Percentiles rank a stretch among this genome's conserved stretches.
These are phyloP conservation scores for Avicennia marina DNA, from an alignment of 257 asterid species.

Conservation along the genomic window DNA sequence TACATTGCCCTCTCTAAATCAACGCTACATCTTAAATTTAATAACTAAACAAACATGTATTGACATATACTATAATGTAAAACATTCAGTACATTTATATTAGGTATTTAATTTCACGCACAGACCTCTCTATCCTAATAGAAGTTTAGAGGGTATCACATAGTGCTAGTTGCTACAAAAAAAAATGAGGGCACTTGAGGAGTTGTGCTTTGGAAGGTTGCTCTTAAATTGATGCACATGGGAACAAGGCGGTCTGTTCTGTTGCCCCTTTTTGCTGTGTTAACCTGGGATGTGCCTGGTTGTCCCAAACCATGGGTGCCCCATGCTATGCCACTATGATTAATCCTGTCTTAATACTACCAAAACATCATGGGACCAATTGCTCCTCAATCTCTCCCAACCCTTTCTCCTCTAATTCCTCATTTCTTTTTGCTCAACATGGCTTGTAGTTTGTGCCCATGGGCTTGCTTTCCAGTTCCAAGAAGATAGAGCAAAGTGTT, in stretches of 20 bases:
- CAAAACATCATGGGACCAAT: constrained; percentile 71
- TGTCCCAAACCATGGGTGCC: constrained; percentile 64
- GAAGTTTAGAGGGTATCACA: too few relatives aligned
- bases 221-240: constrained; percentile 70
- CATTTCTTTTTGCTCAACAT: neutral
- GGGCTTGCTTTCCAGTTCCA: constrained; percentile 18
- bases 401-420: neutral
- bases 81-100: too few relatives aligned
- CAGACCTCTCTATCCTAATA: too few relatives aligned
- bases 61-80: too few relatives aligned
- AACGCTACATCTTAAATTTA: too few relatives aligned
- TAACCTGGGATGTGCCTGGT: constrained; percentile 56
- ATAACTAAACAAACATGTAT: too few relatives aligned
- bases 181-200: neutral
- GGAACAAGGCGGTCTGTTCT: constrained; percentile 67
- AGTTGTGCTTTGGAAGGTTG: constrained; percentile 68
- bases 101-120: too few relatives aligned
- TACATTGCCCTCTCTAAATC: too few relatives aligned
- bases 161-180: too few relatives aligned
- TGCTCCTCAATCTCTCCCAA: constrained; percentile 29
- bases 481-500: constrained; percentile 33
- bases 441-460: neutral
- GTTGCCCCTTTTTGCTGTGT: constrained; percentile 48
- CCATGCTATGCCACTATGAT: constrained; percentile 51
- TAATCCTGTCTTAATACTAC: constrained; percentile 66